Evolutionary conservation across 2,329 filamentous ascomycete genomes (phyloP), one percentile per base, ranked within the genome.

Genomic region (Talaromyces funiculosus): DNA sequence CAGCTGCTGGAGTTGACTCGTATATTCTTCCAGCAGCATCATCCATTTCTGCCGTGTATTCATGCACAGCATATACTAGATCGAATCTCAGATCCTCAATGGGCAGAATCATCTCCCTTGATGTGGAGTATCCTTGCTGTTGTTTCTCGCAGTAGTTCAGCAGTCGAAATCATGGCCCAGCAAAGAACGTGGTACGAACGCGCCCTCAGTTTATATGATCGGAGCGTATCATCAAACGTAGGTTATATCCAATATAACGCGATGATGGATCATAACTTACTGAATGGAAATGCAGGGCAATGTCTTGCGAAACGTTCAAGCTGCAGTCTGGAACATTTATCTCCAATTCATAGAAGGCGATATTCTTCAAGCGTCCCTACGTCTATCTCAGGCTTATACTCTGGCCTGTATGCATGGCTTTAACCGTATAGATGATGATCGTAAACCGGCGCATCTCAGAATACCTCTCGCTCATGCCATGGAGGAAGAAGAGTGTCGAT

Each of bases 401-500:
- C 26, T 55, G 7, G 53, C 53, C 18, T 55, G 53, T n/a, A 38
- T 55, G 53, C 38, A 55, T 40, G 53, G 53, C 4, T 55, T 55
- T 7, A 55, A 38, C n/a, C 53, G 53, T 8, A 55, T 55, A 24
- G 53, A 55, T 18, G 53, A 55, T 26, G 53, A 55, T 55, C 31
- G 31, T 24, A 55, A 42, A 29, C 53, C 53, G 22, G 5, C 31
- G 10, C 53, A 55, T 24, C 9, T 55, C 22, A 40, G 12, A 33
- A 29, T 55, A 33, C 53, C 53, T 33, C 38, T 55, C 20, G 20
- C 26, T 18, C 6, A 37, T 33, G 22, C 31, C 8, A 33, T 42
- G 38, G 53, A 55, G 31, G 53, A 55, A 55, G 53, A 55, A 42
- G 53, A 55, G 22, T 55, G 53, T 42, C 53, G 53, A 3, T 55